Evolutionary conservation across 2,329 filamentous ascomycete genomes (phyloP).

Genomic region (Penicillium expansum): DNA sequence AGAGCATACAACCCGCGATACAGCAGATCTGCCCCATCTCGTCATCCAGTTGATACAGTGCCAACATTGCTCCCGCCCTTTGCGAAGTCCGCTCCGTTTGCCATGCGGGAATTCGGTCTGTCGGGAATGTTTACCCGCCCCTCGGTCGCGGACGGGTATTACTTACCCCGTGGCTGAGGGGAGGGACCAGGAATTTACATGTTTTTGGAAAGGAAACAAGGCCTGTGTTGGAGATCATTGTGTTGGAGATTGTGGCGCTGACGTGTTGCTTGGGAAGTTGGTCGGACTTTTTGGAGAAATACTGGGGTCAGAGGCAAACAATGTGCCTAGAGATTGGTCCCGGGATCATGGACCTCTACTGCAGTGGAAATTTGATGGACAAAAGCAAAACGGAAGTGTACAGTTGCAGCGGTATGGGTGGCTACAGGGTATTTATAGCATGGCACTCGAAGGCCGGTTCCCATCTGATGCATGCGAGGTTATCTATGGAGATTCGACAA

Average conservation of each 20-base stretch:
- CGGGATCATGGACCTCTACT: slow-evolving; percentile 36
- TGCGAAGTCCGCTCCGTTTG: slow-evolving; percentile 68
- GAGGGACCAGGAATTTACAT: slow-evolving; percentile 68
- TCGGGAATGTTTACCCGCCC: slow-evolving; percentile 67
- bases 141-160: slow-evolving; percentile 65
- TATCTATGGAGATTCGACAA: slow-evolving; percentile 41
- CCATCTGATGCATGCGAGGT: slow-evolving; percentile 55
- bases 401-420: slow-evolving; percentile 13
- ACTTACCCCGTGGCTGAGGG: slow-evolving; percentile 71
- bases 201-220: slow-evolving; percentile 52
- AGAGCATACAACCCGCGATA: slow-evolving; percentile 43
- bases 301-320: slow-evolving; percentile 14
- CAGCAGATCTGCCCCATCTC: slow-evolving; percentile 57
- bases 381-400: slow-evolving; percentile 5
- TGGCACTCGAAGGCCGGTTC: slow-evolving; percentile 63
- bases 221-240: slow-evolving; percentile 71
- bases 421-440: slow-evolving; percentile 62
- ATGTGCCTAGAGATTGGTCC: slow-evolving; percentile 1
- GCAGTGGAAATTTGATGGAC: slow-evolving; percentile 24
- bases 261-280: slow-evolving; percentile 74
- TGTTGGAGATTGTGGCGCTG: slow-evolving; percentile 69
- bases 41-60: slow-evolving; percentile 77
- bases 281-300: slow-evolving; percentile 55
- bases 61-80: slow-evolving; percentile 65
- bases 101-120: slow-evolving; percentile 82